Percentiles rank a stretch among this genome's conserved stretches.
Evolutionary conservation across 306 rosid species (phyloP).

Genomic region (Rubus idaeus): DNA sequence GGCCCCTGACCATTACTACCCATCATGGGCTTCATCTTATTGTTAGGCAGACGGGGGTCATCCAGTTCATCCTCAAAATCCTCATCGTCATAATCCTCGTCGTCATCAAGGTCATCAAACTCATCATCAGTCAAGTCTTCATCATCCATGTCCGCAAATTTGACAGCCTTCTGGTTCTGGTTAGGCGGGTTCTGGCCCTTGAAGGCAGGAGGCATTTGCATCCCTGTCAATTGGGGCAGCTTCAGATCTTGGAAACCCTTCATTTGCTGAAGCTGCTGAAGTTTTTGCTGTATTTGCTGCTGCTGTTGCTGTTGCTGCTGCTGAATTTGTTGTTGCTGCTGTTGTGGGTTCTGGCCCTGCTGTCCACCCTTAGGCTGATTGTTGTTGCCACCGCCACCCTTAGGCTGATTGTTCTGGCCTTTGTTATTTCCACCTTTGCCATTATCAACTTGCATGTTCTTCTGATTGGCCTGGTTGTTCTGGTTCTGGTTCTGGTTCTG

Average conservation of each 20-base stretch:
- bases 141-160: constrained; percentile 45
- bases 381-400: constrained; percentile 40
- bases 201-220: constrained; percentile 39
- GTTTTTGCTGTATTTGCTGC: constrained; percentile 25
- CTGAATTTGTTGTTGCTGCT: constrained; percentile 20
- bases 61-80: constrained; percentile 61
- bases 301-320: constrained; percentile 21
- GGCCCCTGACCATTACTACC: constrained; percentile 43
- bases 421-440: constrained; percentile 50
- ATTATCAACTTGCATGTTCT: constrained; percentile 66
- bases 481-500: constrained; percentile 57
- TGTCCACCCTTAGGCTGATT: constrained; percentile 50
- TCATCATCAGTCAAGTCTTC: constrained; percentile 54
- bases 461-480: constrained; percentile 56
- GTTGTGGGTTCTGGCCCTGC: constrained; percentile 28
- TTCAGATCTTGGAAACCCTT: constrained; percentile 75
- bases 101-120: constrained; percentile 31
- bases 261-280: constrained; percentile 63
- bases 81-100: constrained; percentile 34
- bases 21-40: constrained; percentile 50
- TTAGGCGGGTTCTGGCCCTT: constrained; percentile 37
- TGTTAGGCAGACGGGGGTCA: constrained; percentile 31
- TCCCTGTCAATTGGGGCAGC: constrained; percentile 59
- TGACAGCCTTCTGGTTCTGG: constrained; percentile 55
- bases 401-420: constrained; percentile 40